Conservation (phyloP, 306 rosid genomes). For the Vicia villosa region DNA sequence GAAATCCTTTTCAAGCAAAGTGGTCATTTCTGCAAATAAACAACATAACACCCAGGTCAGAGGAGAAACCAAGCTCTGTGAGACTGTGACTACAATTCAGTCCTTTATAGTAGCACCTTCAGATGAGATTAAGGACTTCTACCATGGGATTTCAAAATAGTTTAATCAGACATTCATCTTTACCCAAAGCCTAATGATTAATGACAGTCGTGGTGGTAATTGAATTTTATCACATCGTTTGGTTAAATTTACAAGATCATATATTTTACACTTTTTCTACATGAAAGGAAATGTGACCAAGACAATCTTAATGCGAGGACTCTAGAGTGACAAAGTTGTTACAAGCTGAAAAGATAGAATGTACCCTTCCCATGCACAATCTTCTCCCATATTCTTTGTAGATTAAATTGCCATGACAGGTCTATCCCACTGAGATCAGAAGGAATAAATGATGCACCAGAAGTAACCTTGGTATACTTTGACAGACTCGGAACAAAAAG, state of each 20-base stretch:
- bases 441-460: conserved; percentile 54
- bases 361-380: conserved; percentile 58
- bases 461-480: conserved; percentile 62
- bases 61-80: conserved; percentile 23
- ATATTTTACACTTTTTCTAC: background rate
- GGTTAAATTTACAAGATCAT: background rate
- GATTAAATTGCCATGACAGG: conserved; percentile 68
- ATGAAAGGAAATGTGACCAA: background rate
- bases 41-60: conserved; percentile 31
- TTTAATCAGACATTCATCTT: conserved; percentile 20
- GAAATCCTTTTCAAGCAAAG: conserved; percentile 39
- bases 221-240: background rate
- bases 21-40: conserved; percentile 47
- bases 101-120: background rate
- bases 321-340: background rate
- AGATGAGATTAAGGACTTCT: conserved; percentile 3
- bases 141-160: conserved; percentile 3
- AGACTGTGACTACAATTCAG: background rate
- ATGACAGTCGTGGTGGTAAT: background rate
- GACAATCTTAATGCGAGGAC: background rate
- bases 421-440: conserved; percentile 50
- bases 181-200: conserved; percentile 9
- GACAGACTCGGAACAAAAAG: conserved; percentile 80
- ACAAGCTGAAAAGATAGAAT: conserved; percentile 29
- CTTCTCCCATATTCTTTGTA: conserved; percentile 81